Percentiles rank a stretch among this genome's conserved stretches.
Evolutionary conservation across 257 asterid genomes (phyloP).

Genomic region (Cordia subcordata): DNA sequence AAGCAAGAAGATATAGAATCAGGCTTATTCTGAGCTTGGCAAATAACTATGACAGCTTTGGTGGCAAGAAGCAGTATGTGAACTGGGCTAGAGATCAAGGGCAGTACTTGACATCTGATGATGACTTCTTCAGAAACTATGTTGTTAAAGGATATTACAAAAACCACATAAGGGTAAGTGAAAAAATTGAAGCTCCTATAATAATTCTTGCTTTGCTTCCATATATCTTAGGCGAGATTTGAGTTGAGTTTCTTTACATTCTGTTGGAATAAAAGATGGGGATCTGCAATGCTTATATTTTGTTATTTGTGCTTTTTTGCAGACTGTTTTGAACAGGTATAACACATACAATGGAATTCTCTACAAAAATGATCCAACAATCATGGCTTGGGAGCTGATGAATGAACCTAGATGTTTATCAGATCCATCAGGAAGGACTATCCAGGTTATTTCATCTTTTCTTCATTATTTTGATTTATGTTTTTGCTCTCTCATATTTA

Average conservation of each 20-base stretch:
- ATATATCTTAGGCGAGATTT: too few species aligned
- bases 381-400: constrained; percentile 99
- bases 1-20: constrained; percentile 71
- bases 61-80: constrained; percentile 89
- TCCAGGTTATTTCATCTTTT: constrained; percentile 48
- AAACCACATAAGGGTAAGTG: constrained; percentile 61
- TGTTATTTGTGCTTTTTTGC: constrained; percentile 10
- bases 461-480: too few species aligned
- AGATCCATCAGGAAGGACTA: constrained; percentile 77
- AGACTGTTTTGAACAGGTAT: constrained; percentile 68
- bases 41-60: constrained; percentile 79
- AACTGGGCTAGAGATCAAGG: constrained; percentile 78
- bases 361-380: constrained; percentile 92
- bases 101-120: constrained; percentile 62
- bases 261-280: too few species aligned
- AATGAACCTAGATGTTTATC: constrained; percentile 92
- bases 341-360: constrained; percentile 48
- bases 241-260: too few species aligned
- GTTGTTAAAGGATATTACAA: constrained; percentile 63
- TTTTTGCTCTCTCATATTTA: too few species aligned
- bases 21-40: constrained; percentile 68
- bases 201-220: too few species aligned
- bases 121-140: constrained; percentile 73
- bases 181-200: background rate
- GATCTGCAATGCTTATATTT: too few species aligned